Base-by-base conservation (phyloP, 495 filamentous ascomycete species). In the Talaromyces wortmannii region DNA sequence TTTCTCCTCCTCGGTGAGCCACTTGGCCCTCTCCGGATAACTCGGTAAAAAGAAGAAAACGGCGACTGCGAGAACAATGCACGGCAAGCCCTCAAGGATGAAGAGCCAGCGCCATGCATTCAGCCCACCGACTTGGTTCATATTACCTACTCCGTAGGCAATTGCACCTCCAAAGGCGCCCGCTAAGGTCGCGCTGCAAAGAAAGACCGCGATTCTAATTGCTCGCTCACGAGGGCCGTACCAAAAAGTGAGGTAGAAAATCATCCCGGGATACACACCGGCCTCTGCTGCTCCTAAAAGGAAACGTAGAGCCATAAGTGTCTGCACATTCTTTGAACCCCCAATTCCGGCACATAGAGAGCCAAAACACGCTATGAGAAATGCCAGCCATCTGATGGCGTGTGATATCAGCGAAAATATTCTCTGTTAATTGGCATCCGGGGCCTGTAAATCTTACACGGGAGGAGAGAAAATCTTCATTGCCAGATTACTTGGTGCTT, bases 101-200 rank as follows among this genome's bases (percentile, higher is more conserved):
- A 84, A 85, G 30, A 84, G 63, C 82, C 82, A 85, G 11, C 81
- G 63, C 82, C 82, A 85, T 8, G 67, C 81, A 18, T 69, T 67
- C 8, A 84, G 56, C 1, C 75, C 78, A 12, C 54, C 54, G 0
- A 62, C 69, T 6, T 66, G 66, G 43, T 82, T 79, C 80, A 85
- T 81, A 53, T 80, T 72, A 13, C 74, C 78, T 11, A 81, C 69
- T 50, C 78, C 71, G 63, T 68, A 50, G 15, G 45, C 44, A 31
- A 82, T 76, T 3, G 72, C 71, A 16, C 81, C 81, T 8, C 82
- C 82, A 51, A 85, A 85, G 7, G 82, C 82, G 15, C 82, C 81
- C 4, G 78, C 80, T 5, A 85, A 72, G 0, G 80, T 80, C 5
- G 82, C 81, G 5, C 72, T 74, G 23, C 77, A 72, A n/a, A 83